phyloP scores from a whole-genome alignment of 306 rosid species.

The Hippophae tibetana region DNA sequence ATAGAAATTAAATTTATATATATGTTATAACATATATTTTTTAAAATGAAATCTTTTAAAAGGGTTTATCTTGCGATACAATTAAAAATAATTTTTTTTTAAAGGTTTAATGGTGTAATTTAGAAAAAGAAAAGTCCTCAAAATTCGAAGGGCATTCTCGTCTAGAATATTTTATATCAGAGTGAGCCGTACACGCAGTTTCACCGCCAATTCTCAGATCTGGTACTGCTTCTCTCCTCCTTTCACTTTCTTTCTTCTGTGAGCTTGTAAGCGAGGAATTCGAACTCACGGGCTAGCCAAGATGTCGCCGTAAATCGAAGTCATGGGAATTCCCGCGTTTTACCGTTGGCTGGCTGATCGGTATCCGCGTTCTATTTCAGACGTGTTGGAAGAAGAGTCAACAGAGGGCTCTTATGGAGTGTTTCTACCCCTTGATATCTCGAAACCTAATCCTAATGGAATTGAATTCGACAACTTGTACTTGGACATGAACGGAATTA shows the following conservation, averaged over 20 bases:
- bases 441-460: slow-evolving; percentile 86
- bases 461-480: slow-evolving; percentile 85
- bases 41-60: no score
- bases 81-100: no score
- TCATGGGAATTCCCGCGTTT: slow-evolving; percentile 95
- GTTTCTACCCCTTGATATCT: slow-evolving; percentile 35
- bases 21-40: no score
- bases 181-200: background rate
- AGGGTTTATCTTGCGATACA: no score
- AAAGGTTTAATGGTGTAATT: no score
- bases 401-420: slow-evolving; percentile 22
- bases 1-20: no score
- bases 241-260: background rate
- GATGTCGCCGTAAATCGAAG: slow-evolving; percentile 23
- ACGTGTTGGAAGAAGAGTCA: slow-evolving; percentile 67
- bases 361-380: slow-evolving; percentile 66
- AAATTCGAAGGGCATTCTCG: slow-evolving; percentile 29
- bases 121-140: background rate
- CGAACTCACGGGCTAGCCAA: slow-evolving; percentile 17
- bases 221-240: slow-evolving; percentile 1
- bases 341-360: slow-evolving; percentile 99
- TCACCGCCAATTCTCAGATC: slow-evolving; percentile 28
- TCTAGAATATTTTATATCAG: slow-evolving; percentile 2
- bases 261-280: background rate
- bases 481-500: slow-evolving; percentile 89